These are phyloP conservation scores for Saksenaea vasiformis DNA, from an alignment of 371 early-diverging fungal genomes.

Conservation along the genomic window DNA sequence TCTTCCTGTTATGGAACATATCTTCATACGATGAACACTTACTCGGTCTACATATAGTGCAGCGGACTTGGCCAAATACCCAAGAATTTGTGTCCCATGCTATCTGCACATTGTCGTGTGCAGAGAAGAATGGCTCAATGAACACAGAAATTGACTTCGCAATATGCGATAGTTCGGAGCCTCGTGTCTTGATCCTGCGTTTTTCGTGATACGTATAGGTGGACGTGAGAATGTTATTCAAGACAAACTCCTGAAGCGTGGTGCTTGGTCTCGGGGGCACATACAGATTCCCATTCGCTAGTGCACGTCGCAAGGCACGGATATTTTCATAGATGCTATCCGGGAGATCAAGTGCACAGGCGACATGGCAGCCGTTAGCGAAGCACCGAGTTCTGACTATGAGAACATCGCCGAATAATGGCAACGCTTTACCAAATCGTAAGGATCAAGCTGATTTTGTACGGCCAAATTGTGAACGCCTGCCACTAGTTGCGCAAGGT, in stretches of 20 bases:
- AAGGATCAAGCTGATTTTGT: neutral
- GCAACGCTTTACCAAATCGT: neutral
- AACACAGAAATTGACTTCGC: conserved; percentile 15
- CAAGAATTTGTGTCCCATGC: conserved; percentile 24
- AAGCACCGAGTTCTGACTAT: neutral
- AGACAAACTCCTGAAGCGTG: conserved; percentile 15
- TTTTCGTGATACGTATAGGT: conserved; percentile 17
- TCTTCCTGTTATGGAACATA: too few relatives aligned
- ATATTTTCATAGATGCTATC: conserved; percentile 14
- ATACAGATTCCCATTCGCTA: conserved; percentile 15
- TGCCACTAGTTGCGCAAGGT: too few relatives aligned
- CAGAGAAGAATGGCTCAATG: conserved; percentile 15
- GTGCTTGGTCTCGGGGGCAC: conserved; percentile 11
- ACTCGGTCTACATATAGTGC: too few relatives aligned
- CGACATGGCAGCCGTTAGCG: neutral
- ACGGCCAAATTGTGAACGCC: neutral
- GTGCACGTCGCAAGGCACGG: conserved; percentile 13
- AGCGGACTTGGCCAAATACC: conserved; percentile 18
- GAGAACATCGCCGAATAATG: neutral
- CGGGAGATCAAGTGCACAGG: neutral
- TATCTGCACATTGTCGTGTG: conserved; percentile 22
- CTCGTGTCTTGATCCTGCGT: conserved; percentile 15
- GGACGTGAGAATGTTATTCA: conserved; percentile 16
- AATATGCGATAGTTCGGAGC: conserved; percentile 12
- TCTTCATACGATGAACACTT: too few relatives aligned